Base-by-base conservation (phyloP, 1,284 basidiomycete species). In the Thelephora terrestris region DNA sequence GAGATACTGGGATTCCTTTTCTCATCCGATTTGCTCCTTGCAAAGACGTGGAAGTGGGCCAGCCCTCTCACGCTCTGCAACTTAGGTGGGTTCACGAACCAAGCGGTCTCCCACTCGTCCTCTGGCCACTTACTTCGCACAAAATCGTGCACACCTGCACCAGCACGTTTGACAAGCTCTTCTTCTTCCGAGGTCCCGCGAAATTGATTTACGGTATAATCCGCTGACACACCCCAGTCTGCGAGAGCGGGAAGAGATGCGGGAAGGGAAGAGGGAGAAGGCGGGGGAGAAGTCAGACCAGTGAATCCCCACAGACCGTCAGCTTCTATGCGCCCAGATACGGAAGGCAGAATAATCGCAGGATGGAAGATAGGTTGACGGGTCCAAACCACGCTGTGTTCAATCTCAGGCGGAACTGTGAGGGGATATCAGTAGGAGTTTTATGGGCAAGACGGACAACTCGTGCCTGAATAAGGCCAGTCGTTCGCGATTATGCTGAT, bases 1-100 rank as follows among this genome's bases (percentile, higher is more conserved):
- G 29, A 32, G n/a, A n/a, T n/a, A n/a, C n/a, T 14, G 3, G 29
- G 7, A 9, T 32, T 10, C 12, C 29, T 54, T 48, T 66, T 63
- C 39, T 64, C 62, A 1, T 51, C 49, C 4, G 53, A 52, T 55
- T 81, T 82, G 59, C 63, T 68, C 45, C 75, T 71, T 7, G 84
- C 86, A 60, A 90, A 87, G 34, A 90, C 83, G 53, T 91, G 88
- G 24, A 85, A 75, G 59, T 91, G 88, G 0, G 85, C 83, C 43
- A 91, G 68, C 16, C 78, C 84, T 10, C 76, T 82, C 21, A 91
- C 77, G 52, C 85, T 89, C 58, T 91, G 87, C 50, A 90, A 60
- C 58, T 87, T 86, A 39, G 81, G 83, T 40, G 87, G 86, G 59
- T 90, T 90, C 25, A 88, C 82, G 59, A 88, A 90, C 87, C 87